These are phyloP conservation scores for Acorus gramineus DNA, from an alignment of 106 monocot genomes.

Conservation along the genomic window DNA sequence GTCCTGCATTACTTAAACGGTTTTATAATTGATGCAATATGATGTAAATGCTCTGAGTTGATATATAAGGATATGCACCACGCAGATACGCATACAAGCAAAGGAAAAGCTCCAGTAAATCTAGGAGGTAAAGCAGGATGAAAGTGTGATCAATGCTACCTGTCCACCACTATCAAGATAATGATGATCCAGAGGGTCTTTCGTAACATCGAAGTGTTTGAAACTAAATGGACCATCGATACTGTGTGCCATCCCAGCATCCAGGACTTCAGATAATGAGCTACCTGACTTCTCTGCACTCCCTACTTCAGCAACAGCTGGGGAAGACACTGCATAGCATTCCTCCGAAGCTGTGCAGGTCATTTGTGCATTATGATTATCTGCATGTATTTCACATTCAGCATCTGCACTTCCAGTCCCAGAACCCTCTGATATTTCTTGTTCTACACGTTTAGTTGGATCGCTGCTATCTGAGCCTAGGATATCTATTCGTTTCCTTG, in stretches of 20 bases:
- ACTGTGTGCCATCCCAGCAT: slow-evolving; percentile 13
- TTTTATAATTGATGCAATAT: neutral
- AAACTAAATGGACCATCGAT: slow-evolving; percentile 20
- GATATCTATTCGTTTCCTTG: slow-evolving; percentile 22
- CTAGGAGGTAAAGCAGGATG: neutral
- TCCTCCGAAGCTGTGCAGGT: slow-evolving; percentile 6
- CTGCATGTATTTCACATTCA: slow-evolving; percentile 9
- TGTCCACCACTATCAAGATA: slow-evolving; percentile 35
- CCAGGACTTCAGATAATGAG: slow-evolving; percentile 7
- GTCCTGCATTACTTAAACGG: slow-evolving; percentile 15
- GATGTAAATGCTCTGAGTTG: neutral
- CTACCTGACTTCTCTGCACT: neutral
- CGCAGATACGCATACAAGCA: no score
- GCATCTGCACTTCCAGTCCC: slow-evolving; percentile 7
- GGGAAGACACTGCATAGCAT: neutral
- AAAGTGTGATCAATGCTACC: slow-evolving; percentile 27
- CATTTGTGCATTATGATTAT: slow-evolving; percentile 9
- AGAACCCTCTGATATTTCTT: slow-evolving; percentile 11
- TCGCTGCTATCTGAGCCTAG: slow-evolving; percentile 8
- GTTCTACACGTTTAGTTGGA: slow-evolving; percentile 14
- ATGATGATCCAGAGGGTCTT: slow-evolving; percentile 68
- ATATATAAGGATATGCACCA: no score
- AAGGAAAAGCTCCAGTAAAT: neutral
- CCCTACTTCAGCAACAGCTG: slow-evolving; percentile 11
- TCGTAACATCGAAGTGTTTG: slow-evolving; percentile 79